A percentile compares a stretch with the other conserved stretches of the same genome.
phyloP scores from a whole-genome alignment of 495 filamentous ascomycete species.

The Aspergillus sparsus region DNA sequence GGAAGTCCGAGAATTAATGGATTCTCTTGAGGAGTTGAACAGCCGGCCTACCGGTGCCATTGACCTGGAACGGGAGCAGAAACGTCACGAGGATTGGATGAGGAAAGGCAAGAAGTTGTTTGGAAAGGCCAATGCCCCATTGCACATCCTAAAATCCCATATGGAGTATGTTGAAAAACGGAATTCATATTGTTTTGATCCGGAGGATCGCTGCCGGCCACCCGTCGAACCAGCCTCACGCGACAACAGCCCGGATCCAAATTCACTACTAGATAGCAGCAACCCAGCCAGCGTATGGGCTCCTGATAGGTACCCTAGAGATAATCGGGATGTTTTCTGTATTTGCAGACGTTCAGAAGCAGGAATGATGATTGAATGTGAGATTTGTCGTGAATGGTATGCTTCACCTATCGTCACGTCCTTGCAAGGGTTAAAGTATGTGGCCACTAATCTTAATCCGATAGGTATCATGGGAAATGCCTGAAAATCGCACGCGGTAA shows the following conservation, averaged over 20 bases:
- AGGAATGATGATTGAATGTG: constrained; percentile 99
- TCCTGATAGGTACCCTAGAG: constrained; percentile 44
- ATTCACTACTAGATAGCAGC: constrained; percentile 58
- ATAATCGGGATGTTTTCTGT: constrained; percentile 84
- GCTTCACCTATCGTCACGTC: constrained; percentile 21
- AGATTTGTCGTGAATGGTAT: constrained; percentile 95
- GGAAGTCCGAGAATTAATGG: constrained; percentile 86
- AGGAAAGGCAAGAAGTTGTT: constrained; percentile 96
- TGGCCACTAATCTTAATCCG: constrained; percentile 12
- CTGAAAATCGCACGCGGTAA: constrained; percentile 97
- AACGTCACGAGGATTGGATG: constrained; percentile 99
- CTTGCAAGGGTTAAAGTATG: neutral
- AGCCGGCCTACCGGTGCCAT: constrained; percentile 88
- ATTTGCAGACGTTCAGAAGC: constrained; percentile 92
- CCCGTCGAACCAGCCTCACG: constrained; percentile 91
- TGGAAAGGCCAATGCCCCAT: constrained; percentile 94
- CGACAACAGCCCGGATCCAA: constrained; percentile 77
- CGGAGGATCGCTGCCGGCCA: constrained; percentile 82
- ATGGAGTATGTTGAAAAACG: constrained; percentile 91
- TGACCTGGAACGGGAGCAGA: constrained; percentile 93
- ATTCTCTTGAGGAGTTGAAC: constrained; percentile 80
- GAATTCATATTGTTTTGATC: constrained; percentile 88
- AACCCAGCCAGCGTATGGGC: constrained; percentile 42
- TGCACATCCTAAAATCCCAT: constrained; percentile 90
- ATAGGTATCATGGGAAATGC: constrained; percentile 95